These are phyloP conservation scores for Vitis hybrid DNA, from an alignment of 177 flowering plant species.

Conservation along the genomic window DNA sequence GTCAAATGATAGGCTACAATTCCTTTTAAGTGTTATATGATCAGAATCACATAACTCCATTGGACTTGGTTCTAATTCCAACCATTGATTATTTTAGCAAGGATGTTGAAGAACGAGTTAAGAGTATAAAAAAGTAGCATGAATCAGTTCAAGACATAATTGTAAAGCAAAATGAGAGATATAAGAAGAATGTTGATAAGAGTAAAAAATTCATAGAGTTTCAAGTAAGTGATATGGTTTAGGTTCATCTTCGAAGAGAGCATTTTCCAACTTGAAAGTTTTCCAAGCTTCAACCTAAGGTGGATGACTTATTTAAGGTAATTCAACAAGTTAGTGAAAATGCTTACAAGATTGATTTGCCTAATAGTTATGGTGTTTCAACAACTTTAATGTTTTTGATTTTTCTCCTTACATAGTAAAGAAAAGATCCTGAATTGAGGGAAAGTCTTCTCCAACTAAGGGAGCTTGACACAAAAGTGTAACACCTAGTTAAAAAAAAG, in stretches of 20 bases:
- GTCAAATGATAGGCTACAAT: neutral
- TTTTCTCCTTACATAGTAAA: neutral
- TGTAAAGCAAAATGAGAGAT: neutral
- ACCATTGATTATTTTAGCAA: neutral
- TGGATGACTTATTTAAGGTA: neutral
- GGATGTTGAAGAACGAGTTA: neutral
- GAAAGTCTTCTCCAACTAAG: neutral
- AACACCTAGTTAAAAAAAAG: too few relatives aligned
- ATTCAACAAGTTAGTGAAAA: neutral
- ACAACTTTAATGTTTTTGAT: neutral
- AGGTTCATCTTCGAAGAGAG: slow-evolving; percentile 9
- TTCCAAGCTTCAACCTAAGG: neutral
- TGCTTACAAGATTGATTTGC: neutral
- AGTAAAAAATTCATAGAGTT: neutral
- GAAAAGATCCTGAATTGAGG: neutral
- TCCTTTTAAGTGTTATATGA: slow-evolving; percentile 5
- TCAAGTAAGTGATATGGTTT: slow-evolving; percentile 1
- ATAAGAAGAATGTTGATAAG: neutral
- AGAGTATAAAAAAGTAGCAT: neutral
- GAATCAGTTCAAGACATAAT: neutral
- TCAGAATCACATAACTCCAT: neutral
- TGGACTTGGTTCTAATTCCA: neutral
- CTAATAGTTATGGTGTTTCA: neutral
- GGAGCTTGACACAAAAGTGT: neutral
- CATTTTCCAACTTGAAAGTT: neutral